These are phyloP conservation scores for Colletotrichum sp. DNA, from an alignment of 2,329 filamentous ascomycete species.

Conservation along the genomic window DNA sequence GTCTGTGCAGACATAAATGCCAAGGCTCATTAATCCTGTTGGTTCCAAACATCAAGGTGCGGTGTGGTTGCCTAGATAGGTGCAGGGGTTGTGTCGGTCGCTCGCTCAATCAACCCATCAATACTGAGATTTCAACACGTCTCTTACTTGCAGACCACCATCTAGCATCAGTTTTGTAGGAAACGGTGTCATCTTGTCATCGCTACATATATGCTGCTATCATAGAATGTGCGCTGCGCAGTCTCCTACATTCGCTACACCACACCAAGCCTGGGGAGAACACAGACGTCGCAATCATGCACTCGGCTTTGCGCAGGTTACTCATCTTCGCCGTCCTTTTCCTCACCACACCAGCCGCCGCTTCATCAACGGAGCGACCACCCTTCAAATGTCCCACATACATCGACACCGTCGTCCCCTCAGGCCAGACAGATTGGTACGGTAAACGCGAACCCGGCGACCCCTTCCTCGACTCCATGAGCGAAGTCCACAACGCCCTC, in stretches of 20 bases:
- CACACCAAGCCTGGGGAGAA: rapidly evolving
- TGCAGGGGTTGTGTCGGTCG: background rate
- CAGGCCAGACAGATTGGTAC: background rate
- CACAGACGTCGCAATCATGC: background rate
- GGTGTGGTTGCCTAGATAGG: background rate
- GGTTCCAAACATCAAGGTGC: background rate
- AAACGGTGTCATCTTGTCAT: background rate
- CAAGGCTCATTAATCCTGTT: background rate
- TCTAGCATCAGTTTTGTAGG: background rate
- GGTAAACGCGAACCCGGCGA: background rate
- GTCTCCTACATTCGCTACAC: background rate
- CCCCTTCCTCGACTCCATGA: background rate
- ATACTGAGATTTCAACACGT: background rate
- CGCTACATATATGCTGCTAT: background rate
- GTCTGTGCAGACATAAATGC: background rate
- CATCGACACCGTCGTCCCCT: background rate
- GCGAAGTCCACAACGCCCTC: background rate
- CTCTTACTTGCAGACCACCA: background rate
- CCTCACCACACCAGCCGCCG: background rate
- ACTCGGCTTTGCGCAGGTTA: background rate
- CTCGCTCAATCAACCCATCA: background rate
- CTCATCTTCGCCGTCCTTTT: background rate
- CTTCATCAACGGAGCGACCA: rapidly evolving
- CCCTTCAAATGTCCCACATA: background rate
- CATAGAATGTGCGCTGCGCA: background rate